Conservation (phyloP, 2,329 filamentous ascomycete genomes). For the Podosphaera fusca region DNA sequence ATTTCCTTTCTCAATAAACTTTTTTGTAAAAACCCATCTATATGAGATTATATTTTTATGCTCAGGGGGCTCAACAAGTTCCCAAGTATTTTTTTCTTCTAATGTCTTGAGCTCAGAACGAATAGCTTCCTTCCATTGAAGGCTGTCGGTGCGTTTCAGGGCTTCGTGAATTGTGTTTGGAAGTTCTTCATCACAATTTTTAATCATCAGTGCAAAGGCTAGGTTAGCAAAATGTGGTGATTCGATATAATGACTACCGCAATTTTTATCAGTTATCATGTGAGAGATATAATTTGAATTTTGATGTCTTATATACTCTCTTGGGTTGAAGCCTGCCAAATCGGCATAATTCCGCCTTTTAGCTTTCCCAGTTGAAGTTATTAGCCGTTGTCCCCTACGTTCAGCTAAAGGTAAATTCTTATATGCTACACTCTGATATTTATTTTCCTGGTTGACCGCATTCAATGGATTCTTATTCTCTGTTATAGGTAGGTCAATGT, state of each 20-base stretch:
- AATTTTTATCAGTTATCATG: neutral
- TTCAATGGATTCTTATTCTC: too few species aligned
- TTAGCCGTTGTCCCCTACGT: too few species aligned
- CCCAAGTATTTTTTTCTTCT: neutral
- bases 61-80: neutral
- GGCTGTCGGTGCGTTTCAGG: neutral
- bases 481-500: too few species aligned
- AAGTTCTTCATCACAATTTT: neutral
- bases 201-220: neutral
- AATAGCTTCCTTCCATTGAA: neutral
- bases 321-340: neutral
- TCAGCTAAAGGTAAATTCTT: too few species aligned
- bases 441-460: too few species aligned
- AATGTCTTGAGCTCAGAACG: neutral
- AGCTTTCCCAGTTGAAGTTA: neutral
- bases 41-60: neutral
- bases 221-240: neutral
- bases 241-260: neutral
- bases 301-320: neutral
- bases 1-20: conserved; percentile 10
- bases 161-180: neutral
- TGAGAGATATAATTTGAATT: too few species aligned
- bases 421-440: too few species aligned
- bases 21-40: conserved; percentile 8
- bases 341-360: neutral